phyloP scores from a whole-genome alignment of 2,329 filamentous ascomycete species.

The Herpotrichia juniperi region DNA sequence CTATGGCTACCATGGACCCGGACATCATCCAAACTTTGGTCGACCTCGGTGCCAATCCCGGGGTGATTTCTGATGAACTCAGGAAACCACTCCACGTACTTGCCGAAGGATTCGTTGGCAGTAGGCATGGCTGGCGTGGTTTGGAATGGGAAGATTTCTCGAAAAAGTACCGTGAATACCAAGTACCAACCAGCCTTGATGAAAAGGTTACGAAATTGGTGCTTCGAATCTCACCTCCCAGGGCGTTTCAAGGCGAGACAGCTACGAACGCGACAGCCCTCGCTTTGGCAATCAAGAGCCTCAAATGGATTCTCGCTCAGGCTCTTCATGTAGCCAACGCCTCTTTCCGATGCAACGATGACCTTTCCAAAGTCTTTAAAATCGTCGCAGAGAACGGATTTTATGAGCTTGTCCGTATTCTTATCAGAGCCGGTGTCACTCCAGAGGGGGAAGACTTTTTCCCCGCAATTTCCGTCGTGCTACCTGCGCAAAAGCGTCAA shows the following conservation, averaged over 20 bases:
- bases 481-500: background rate
- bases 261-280: background rate
- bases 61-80: background rate
- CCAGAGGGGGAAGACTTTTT: too few species aligned
- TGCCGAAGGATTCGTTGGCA: background rate
- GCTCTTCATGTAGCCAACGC: too few species aligned
- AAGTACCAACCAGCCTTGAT: background rate
- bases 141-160: background rate
- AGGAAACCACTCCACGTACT: background rate
- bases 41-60: background rate
- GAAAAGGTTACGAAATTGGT: background rate
- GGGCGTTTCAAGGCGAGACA: background rate
- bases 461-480: background rate
- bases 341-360: too few species aligned
- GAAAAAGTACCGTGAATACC: background rate
- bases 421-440: too few species aligned
- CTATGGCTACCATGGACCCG: background rate
- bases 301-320: too few species aligned
- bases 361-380: too few species aligned
- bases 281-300: too few species aligned
- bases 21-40: background rate
- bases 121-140: too few species aligned
- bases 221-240: background rate
- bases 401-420: too few species aligned
- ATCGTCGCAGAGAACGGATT: too few species aligned